Conservation (phyloP, 2,329 filamentous ascomycete genomes). For the Colletotrichum lupini region DNA sequence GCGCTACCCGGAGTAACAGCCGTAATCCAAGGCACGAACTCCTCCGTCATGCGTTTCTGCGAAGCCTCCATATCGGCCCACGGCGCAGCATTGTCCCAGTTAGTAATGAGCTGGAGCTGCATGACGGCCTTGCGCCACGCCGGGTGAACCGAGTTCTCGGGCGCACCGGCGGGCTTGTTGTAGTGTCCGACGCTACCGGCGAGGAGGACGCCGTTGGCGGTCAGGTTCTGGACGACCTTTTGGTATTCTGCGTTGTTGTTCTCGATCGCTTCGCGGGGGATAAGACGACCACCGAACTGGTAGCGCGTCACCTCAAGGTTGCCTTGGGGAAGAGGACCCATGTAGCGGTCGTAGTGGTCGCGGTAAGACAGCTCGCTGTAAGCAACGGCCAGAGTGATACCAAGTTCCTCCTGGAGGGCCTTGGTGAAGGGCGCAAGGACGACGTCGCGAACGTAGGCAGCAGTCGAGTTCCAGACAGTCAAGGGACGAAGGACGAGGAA, state of each 20-base stretch:
- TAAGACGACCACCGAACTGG: slow-evolving; percentile 50
- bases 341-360: slow-evolving; percentile 48
- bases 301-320: slow-evolving; percentile 45
- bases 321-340: slow-evolving; percentile 48
- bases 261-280: slow-evolving; percentile 46
- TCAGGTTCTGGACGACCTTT: slow-evolving; percentile 44
- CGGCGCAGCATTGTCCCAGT: slow-evolving; percentile 39
- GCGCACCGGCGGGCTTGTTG: slow-evolving; percentile 41
- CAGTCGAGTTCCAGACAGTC: slow-evolving; percentile 43
- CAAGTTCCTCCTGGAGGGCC: slow-evolving; percentile 38
- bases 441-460: slow-evolving; percentile 39
- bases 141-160: slow-evolving; percentile 50
- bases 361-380: slow-evolving; percentile 44
- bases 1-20: slow-evolving; percentile 53
- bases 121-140: slow-evolving; percentile 49
- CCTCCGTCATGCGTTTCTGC: slow-evolving; percentile 45
- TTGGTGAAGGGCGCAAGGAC: slow-evolving; percentile 46
- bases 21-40: slow-evolving; percentile 45
- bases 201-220: slow-evolving; percentile 43
- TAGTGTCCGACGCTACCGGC: slow-evolving; percentile 47
- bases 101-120: slow-evolving; percentile 44
- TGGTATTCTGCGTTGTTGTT: slow-evolving; percentile 43
- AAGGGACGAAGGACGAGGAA: slow-evolving; percentile 53
- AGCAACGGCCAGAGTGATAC: slow-evolving; percentile 39
- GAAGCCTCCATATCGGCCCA: slow-evolving; percentile 41